These are phyloP conservation scores for Dothistroma septosporum DNA, from an alignment of 2,329 filamentous ascomycete genomes.

Conservation along the genomic window DNA sequence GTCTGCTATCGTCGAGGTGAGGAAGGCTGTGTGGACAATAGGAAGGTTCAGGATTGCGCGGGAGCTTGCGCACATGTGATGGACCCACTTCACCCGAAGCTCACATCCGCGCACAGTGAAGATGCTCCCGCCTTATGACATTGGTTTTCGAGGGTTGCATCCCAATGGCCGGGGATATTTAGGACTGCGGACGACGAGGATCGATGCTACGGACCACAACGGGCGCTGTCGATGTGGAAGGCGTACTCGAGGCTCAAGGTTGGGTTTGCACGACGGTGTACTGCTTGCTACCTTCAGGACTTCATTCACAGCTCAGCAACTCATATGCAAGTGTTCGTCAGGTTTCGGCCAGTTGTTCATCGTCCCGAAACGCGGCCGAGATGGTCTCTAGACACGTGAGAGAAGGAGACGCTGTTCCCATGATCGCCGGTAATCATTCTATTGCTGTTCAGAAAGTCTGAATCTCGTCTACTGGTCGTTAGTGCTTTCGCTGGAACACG, in stretches of 20 bases:
- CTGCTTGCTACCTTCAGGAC: neutral
- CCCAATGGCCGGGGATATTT: neutral
- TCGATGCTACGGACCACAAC: neutral
- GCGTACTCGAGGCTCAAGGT: neutral
- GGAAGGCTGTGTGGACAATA: neutral
- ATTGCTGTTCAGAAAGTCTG: neutral
- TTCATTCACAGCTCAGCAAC: neutral
- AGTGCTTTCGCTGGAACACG: neutral
- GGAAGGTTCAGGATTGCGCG: neutral
- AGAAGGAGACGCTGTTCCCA: neutral
- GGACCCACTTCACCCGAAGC: neutral
- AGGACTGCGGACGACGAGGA: neutral
- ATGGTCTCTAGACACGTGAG: neutral
- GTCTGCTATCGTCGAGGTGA: neutral
- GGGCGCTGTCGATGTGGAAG: neutral
- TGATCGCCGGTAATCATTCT: neutral
- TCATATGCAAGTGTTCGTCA: neutral
- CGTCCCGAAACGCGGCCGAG: neutral
- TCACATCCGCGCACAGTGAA: neutral
- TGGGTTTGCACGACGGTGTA: neutral
- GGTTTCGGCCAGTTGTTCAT: neutral
- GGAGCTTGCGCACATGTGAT: neutral
- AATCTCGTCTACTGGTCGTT: slow-evolving; percentile 1
- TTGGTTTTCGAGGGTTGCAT: neutral
- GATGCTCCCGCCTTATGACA: neutral